Evolutionary conservation across 108 stramenopile genomes (phyloP), one percentile per base, ranked within the genome.

Genomic region (Cyclotella cryptica): DNA sequence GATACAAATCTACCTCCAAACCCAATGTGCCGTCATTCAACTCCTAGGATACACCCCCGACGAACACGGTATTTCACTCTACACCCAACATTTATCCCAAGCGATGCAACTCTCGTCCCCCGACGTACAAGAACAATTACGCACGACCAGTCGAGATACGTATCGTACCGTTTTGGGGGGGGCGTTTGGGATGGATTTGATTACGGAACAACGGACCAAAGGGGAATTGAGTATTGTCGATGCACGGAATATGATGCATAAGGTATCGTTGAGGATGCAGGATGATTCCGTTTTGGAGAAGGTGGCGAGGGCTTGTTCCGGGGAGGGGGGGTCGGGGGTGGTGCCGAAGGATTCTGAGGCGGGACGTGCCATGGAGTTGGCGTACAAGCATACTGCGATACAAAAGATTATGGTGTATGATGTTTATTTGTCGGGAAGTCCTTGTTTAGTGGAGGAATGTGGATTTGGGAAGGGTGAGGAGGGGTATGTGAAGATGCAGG

Each of bases 401-500:
- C 96, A 94, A 72, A 77, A 92, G 47, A 79, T 89, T 18, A 80
- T 94, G 53, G 86, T 96, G 41, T 60, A 89, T 69, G 75, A 92
- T 18, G 96, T 94, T 19, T 96, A 96, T 74, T 70, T 94, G 62
- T 78, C 89, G 27, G 86, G 88, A 41, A 59, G 62, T 26, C 77
- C 85, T 1, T 79, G 72, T 39, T 69, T 96, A 8, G 85, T 90
- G 22, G 71, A 90, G 68, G 91, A 91, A 71, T 75, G 77, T 45
- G 96, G 95, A 28, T 96, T 93, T 81, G 92, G 86, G 2, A 57
- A 69, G 11, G 91, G 91, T 24, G 84, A 87, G 24, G 72, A 90
- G 53, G 96, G 92, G 11, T 96, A 96, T 67, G 92, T 94, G 6
- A 65, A 66, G 14, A 84, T 96, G 88, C 96, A 96, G 80, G 84